These are phyloP conservation scores for Stephanodiscus triporus DNA, from an alignment of 108 stramenopile genomes.

Conservation along the genomic window DNA sequence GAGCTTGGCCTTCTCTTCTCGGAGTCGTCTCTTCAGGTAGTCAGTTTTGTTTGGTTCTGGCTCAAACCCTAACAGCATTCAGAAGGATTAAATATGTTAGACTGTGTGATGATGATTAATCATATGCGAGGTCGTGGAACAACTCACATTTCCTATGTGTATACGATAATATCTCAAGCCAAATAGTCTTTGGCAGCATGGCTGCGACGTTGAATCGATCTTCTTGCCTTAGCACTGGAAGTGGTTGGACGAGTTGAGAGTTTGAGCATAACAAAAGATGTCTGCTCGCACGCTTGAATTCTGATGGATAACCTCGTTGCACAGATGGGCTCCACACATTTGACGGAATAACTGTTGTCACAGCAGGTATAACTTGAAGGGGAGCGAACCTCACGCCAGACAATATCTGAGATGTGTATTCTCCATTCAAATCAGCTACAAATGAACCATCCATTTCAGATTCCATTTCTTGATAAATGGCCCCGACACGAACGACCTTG, in stretches of 20 bases:
- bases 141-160: slow-evolving; percentile 80
- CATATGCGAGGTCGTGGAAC: not conserved
- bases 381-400: slow-evolving; percentile 81
- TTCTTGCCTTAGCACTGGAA: slow-evolving; percentile 36
- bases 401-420: slow-evolving; percentile 67
- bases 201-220: slow-evolving; percentile 65
- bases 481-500: slow-evolving; percentile 65
- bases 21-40: slow-evolving; percentile 63
- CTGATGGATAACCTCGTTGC: slow-evolving; percentile 63
- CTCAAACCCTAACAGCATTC: slow-evolving; percentile 66
- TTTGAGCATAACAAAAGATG: slow-evolving; percentile 75
- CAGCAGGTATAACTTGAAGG: slow-evolving; percentile 37
- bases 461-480: slow-evolving; percentile 17
- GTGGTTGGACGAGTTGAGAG: slow-evolving; percentile 56
- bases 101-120: not conserved
- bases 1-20: slow-evolving; percentile 67
- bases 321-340: slow-evolving; percentile 74
- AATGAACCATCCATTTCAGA: slow-evolving; percentile 8
- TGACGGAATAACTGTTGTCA: slow-evolving; percentile 62
- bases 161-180: slow-evolving; percentile 84
- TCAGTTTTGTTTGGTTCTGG: slow-evolving; percentile 61
- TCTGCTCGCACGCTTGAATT: slow-evolving; percentile 61
- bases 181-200: slow-evolving; percentile 70
- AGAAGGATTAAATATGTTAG: slow-evolving; percentile 3
- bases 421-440: slow-evolving; percentile 23